Evolutionary conservation across 1,139 yeast genomes (phyloP).

Genomic region (Scheffersomyces segobiensis): DNA sequence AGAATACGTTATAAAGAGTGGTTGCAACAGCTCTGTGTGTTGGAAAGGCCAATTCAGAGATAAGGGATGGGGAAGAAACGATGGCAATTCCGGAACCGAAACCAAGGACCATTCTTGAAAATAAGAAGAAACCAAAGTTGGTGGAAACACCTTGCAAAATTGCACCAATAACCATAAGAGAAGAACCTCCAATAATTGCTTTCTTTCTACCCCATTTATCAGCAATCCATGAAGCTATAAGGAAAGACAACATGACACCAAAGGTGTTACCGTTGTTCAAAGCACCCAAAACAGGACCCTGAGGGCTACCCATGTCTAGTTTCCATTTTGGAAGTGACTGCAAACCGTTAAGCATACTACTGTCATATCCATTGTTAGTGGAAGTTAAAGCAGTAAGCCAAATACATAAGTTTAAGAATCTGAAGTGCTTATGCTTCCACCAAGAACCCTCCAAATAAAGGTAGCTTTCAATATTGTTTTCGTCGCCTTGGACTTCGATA

Average conservation of each 20-base stretch:
- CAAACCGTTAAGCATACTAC: conserved; percentile 23
- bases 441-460: conserved; percentile 5
- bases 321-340: conserved; percentile 18
- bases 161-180: conserved; percentile 14
- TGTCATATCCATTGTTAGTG: conserved; percentile 22
- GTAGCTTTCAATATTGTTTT: background rate
- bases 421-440: conserved; percentile 11
- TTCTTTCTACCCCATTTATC: conserved; percentile 49
- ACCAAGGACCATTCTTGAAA: conserved; percentile 42
- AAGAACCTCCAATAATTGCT: conserved; percentile 12
- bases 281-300: conserved; percentile 19
- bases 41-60: conserved; percentile 47
- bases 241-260: conserved; percentile 23
- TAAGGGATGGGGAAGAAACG: conserved; percentile 41
- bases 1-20: conserved; percentile 47
- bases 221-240: conserved; percentile 32
- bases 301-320: conserved; percentile 18
- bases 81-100: conserved; percentile 38
- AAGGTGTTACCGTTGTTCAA: conserved; percentile 21
- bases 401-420: conserved; percentile 12
- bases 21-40: conserved; percentile 49
- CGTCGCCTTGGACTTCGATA: background rate
- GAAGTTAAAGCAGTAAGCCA: conserved; percentile 20
- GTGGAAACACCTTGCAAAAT: conserved; percentile 43
- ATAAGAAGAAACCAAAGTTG: conserved; percentile 34